Percentiles rank a stretch among this genome's conserved stretches.
phyloP scores from a whole-genome alignment of 2,329 filamentous ascomycete species.

The Whalleya microplaca region DNA sequence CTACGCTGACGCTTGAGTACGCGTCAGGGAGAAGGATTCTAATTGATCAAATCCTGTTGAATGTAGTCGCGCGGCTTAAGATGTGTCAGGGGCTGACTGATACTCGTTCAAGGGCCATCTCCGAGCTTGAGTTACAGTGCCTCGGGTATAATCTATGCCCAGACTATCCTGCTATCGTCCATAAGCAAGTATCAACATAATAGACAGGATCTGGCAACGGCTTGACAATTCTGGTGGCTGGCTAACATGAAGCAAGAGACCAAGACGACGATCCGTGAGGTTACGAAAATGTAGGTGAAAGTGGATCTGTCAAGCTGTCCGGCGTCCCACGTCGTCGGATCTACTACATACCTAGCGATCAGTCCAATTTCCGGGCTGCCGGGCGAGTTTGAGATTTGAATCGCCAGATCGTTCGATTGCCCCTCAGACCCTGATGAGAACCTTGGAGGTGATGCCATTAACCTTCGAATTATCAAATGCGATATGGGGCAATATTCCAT shows the following conservation, averaged over 20 bases:
- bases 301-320: not conserved
- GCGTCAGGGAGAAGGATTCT: slow-evolving; percentile 1
- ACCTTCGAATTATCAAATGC: not conserved
- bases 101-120: not conserved
- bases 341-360: no score
- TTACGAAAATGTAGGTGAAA: not conserved
- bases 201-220: not conserved
- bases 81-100: not conserved
- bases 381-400: not conserved
- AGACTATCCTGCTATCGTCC: not conserved
- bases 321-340: not conserved
- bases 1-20: slow-evolving; percentile 4
- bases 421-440: not conserved
- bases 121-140: no score
- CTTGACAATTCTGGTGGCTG: no score
- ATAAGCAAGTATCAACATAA: not conserved
- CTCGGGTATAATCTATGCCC: no score
- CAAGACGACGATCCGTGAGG: not conserved
- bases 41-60: not conserved
- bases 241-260: no score
- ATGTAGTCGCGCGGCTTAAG: not conserved
- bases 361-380: not conserved
- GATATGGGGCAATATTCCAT: not conserved
- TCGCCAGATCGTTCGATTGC: not conserved
- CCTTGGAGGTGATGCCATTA: not conserved